phyloP scores from a whole-genome alignment of 805 yeast genomes.

The Starmerella stellata region DNA sequence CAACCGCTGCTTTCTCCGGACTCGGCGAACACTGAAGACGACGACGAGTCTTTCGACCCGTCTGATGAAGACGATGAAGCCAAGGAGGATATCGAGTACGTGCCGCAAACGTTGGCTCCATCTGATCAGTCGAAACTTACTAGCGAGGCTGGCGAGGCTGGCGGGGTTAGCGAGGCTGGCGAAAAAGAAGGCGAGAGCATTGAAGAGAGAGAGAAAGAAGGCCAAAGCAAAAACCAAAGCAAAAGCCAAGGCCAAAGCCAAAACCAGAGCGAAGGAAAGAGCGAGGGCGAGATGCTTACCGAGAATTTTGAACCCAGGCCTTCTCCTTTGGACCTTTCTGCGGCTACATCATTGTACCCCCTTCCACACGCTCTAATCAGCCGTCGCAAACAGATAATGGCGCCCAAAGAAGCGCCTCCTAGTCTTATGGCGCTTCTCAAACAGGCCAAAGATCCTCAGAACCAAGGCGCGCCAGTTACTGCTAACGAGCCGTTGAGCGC shows the following conservation, averaged over 20 bases:
- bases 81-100: background rate
- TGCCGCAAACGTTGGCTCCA: background rate
- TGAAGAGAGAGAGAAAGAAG: constrained; percentile 2
- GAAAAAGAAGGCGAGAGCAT: background rate
- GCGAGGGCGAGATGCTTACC: too few species aligned
- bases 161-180: too few species aligned
- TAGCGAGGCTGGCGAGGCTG: too few species aligned
- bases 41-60: background rate
- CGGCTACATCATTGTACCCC: constrained; percentile 36
- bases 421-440: constrained; percentile 61
- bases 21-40: background rate
- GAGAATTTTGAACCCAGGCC: background rate
- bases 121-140: background rate
- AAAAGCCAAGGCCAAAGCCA: background rate
- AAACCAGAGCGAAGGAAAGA: too few species aligned
- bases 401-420: constrained; percentile 56
- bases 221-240: too few species aligned
- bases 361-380: constrained; percentile 33
- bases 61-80: background rate
- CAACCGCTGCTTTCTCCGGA: background rate
- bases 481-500: constrained; percentile 81
- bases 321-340: constrained; percentile 2
- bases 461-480: constrained; percentile 72
- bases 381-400: constrained; percentile 40
- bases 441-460: constrained; percentile 68